phyloP scores from a whole-genome alignment of 225 moss, liverwort and hornwort species.

The Anthoceros angustus region DNA sequence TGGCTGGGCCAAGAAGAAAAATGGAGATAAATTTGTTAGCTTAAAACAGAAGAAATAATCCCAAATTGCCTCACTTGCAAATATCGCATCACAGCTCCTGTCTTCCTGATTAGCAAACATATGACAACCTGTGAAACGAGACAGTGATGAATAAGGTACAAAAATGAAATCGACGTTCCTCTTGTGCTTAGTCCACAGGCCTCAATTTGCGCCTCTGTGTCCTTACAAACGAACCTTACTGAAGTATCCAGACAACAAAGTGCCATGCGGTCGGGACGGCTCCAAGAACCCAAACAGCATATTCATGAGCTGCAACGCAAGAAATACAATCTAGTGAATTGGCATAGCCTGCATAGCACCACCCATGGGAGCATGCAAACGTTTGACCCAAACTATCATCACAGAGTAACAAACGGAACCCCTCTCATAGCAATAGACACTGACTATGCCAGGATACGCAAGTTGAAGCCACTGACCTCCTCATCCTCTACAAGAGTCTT shows the following conservation, averaged over 20 bases:
- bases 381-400: neutral
- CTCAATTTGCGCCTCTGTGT: too few relatives aligned
- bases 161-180: too few relatives aligned
- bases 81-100: slow-evolving; percentile 82
- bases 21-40: neutral
- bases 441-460: neutral
- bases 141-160: slow-evolving; percentile 4
- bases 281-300: slow-evolving; percentile 91
- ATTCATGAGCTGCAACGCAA: slow-evolving; percentile 71
- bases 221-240: slow-evolving; percentile 94
- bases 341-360: neutral
- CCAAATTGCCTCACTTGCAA: slow-evolving; percentile 43
- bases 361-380: neutral
- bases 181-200: too few relatives aligned
- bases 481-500: slow-evolving; percentile 98
- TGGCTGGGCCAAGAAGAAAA: neutral
- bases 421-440: neutral
- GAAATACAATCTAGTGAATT: slow-evolving; percentile 1
- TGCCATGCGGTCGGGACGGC: slow-evolving; percentile 74
- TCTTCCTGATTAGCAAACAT: slow-evolving; percentile 81
- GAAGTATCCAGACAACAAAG: slow-evolving; percentile 89
- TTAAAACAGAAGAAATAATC: neutral
- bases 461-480: slow-evolving; percentile 37
- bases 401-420: neutral
- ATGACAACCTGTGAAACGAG: slow-evolving; percentile 59